Base-by-base conservation (phyloP, 108 stramenopile genomes). In the Aurantiochytrium sp. region DNA sequence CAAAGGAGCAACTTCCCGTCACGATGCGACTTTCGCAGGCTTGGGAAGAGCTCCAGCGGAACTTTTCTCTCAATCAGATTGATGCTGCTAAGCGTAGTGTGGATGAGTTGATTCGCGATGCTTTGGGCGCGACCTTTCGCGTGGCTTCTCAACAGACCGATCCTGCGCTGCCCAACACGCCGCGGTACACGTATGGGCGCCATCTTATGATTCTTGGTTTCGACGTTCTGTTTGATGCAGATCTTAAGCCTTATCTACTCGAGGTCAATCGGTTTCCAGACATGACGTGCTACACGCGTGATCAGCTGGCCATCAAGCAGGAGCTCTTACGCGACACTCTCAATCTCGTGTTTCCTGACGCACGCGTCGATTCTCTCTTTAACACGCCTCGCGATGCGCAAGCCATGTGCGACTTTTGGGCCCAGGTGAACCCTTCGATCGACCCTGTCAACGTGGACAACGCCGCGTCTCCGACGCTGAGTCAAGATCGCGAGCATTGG, bases 281-380 rank as follows among this genome's bases (percentile, higher is more conserved):
- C 76, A 53, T 83, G 45, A 47, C 49, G 8, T 83, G 76, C 23
- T 83, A 83, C 76, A 53, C 76, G 19, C 44, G 19, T 43, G 76
- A 83, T 53, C 76, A 83, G 51, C 76, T 83, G 6, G 23, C 23
- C 51, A 83, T 83, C 51, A 83, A 83, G 76, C 76, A 83, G 76
- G 49, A 47, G 76, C 76, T 83, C 6, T 8, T 83, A 6, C 76
- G 51, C 25, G 76, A 83, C 51, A 83, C 49, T 23, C 18, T 53
- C 10, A 18, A 23, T 25, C 28, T 47, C 4, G 49, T 53, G 1
- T 83, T 83, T 53, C 76, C 76, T 6, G 76, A 83, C 23, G 76
- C 76, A 4, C 64, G 64, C 42, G 25, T 23, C 35, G 64, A 69
- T 10, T 23, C 64, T 8, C 64, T 69, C 5, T 69, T 69, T 18